Evolutionary conservation across 805 yeast genomes (phyloP), one percentile per base, ranked within the genome.

Genomic region (Starmerella kuoi): DNA sequence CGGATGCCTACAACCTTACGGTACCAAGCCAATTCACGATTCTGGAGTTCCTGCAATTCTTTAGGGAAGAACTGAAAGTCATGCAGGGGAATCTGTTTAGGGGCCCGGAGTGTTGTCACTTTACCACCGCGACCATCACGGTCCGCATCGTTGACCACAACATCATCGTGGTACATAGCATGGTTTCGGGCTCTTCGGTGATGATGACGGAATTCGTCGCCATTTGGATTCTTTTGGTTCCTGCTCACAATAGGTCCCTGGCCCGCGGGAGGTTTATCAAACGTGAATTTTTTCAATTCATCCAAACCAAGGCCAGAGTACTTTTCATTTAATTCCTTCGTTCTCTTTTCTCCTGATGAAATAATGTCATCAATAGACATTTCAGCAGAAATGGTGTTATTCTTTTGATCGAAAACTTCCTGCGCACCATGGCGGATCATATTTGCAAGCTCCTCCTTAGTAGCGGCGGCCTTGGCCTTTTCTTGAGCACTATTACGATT

Each of bases 401-500:
- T 31, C 15, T 56, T 52, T 21, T 59, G 55, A 46, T 83, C 87
- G 58, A 88, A 82, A 24, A 91, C 87, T 35, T 77, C 76, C 55
- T 79, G 77, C 1, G 97, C 98, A 44, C 98, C 98, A 60, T 79
- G 95, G 57, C 91, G 95, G 58, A 88, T 88, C 97, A 88, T 91
- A 39, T 80, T 81, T 22, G 91, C 68, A 53, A 88, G 71, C 57
- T 88, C 96, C 54, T 85, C 96, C 55, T 83, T 82, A 9, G 62
- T 54, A 2, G 64, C 58, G 5, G 62, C 57, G 6, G 55, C 56
- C 32, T 52, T 44, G 7, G 55, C 56, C 41, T 44, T 46, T 21
- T 49, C 56, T 22, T 47, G 46, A 14, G 45, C 51, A 6, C 36
- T 37, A 24, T 42, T 44, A 47, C 87, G 66, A 6, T 93, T 94